Base-by-base conservation (phyloP, 306 rosid species). In the Cicer chorassanicum region DNA sequence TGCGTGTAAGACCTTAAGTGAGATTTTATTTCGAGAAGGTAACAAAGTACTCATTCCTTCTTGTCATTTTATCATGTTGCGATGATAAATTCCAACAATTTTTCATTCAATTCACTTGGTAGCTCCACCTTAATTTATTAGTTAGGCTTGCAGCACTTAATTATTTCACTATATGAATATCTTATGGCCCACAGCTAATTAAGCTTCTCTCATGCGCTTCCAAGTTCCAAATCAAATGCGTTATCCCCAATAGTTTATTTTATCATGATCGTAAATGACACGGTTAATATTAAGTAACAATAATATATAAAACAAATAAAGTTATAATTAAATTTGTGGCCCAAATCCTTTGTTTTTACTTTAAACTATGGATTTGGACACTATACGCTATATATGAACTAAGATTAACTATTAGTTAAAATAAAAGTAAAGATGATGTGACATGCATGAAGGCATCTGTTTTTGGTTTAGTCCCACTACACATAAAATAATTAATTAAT, bases 61-160 rank as follows among this genome's bases (percentile, higher is more conserved):
- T 12, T 63, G 43, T 21, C 57, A 55, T 63, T 44, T 60, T 46
- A 40, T 68, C 41, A 13, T 55, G 70, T 42, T 72, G 84, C 8
- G 86, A 78, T 76, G 38, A 49, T 43, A 83, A 77, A 87, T 86
- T 88, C 87, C 89, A 80, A 79, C 87, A 77, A 64, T 68, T 88
- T 70, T 10, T 82, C 84, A 76, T 83, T 76, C 61, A 40, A 46
- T 36, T 78, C 41, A 48, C 9, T 65, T 57, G 78, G 77, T 62
- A 68, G 70, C 62, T 65, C 51, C 18, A n/a, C 40, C 71, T 75
- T 29, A 29, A 29, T 29, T 57, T 79, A 63, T 53, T 15, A 69
- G 75, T 78, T 66, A 45, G 73, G 80, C 70, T 59, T 10, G 18
- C n/a, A 68, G 12, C 76, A 75, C 62, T 65, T 36, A 41, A 10